Percentiles rank a stretch among this genome's conserved stretches.
Conservation (phyloP, 177 flowering plant genomes). For the Vitis hybrid region DNA sequence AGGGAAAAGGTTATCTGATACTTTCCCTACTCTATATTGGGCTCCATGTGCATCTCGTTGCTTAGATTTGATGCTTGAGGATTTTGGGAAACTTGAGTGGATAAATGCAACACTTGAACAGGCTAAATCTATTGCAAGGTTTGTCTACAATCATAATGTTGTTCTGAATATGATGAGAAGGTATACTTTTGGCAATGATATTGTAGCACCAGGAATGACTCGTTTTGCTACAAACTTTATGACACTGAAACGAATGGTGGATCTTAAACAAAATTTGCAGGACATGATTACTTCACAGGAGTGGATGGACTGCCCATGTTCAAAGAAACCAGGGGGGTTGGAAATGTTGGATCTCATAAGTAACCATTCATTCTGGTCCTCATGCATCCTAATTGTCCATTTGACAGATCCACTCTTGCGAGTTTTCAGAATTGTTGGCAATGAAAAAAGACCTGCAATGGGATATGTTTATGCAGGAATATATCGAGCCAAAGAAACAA, state of each 20-base stretch:
- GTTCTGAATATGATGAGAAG: slow-evolving; percentile 78
- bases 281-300: slow-evolving; percentile 84
- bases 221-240: slow-evolving; percentile 57
- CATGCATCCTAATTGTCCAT: slow-evolving; percentile 39
- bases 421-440: slow-evolving; percentile 50
- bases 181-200: slow-evolving; percentile 71
- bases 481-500: slow-evolving; percentile 67
- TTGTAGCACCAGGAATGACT: slow-evolving; percentile 52
- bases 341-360: slow-evolving; percentile 49
- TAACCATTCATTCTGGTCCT: slow-evolving; percentile 70
- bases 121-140: slow-evolving; percentile 70
- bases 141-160: slow-evolving; percentile 62
- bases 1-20: slow-evolving; percentile 56
- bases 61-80: slow-evolving; percentile 71
- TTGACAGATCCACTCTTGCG: slow-evolving; percentile 66
- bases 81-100: slow-evolving; percentile 63
- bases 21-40: slow-evolving; percentile 69
- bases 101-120: slow-evolving; percentile 51
- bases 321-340: slow-evolving; percentile 61
- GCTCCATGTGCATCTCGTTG: slow-evolving; percentile 71
- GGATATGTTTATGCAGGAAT: slow-evolving; percentile 81
- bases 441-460: slow-evolving; percentile 74
- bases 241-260: slow-evolving; percentile 61
- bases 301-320: slow-evolving; percentile 69
- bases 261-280: slow-evolving; percentile 57